Evolutionary conservation across 257 asterid genomes (phyloP), one percentile per base, ranked within the genome.

Genomic region (Solanum ossicruentum): DNA sequence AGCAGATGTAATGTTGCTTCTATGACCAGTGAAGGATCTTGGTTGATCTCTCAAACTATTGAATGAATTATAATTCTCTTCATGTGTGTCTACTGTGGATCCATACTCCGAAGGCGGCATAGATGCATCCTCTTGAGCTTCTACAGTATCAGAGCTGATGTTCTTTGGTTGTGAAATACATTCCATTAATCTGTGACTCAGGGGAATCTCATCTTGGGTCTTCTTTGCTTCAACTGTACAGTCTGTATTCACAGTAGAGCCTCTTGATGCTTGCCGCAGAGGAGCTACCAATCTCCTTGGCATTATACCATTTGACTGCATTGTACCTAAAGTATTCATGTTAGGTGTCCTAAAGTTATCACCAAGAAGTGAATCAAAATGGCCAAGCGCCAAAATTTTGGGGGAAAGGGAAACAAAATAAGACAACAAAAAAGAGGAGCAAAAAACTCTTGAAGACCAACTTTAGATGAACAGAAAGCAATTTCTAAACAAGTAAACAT

Each of bases 231-330:
- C 86, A 84, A 75, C 32, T 85, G 84, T 56, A 12, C 91, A 73
- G 58, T 81, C 88, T 83, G 87, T 86, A 82, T 87, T 87, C 41
- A 61, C n/a, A 85, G 79, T 87, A 77, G 97, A 77, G 81, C 89
- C 89, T 77, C 90, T 91, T 70, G 95, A 87, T 13, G 88, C 83
- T 84, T 84, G 97, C 39, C 88, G 90, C 85, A 82, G 92, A 89
- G 97, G 91, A 86, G 89, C 88, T 80, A 89, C 81, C 87, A 49
- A 77, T 87, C 98, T 91, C 91, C 89, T 89, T 55, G 99, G 97
- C 82, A 84, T 86, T 79, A 94, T 85, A 86, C 88, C 86, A 86
- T 90, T 91, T 83, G 93, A 85, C 86, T 89, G 94, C 90, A 91
- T 84, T 85, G 69, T 86, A 89, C 97, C 98, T 95, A 78, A 9